Base-by-base conservation (phyloP, 441 rosid species). In the Populus hybrid region DNA sequence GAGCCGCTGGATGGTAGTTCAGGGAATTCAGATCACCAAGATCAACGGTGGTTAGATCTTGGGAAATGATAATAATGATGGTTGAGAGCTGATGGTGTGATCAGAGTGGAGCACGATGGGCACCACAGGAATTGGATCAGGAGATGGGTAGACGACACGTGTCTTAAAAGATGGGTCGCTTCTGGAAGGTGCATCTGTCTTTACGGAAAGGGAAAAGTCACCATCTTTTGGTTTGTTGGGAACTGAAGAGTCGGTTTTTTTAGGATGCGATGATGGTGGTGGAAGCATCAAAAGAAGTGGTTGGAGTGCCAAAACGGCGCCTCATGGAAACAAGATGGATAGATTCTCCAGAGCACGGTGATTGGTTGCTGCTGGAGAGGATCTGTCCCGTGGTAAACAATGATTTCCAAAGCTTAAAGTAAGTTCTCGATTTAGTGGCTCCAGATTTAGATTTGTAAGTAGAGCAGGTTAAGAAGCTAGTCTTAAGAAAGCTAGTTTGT, bases 21-120 rank as follows among this genome's bases (percentile, higher is more conserved):
- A 0, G 77, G 34, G 26, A 75, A 69, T 9, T 77, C 77, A 6
- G 83, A 81, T 53, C 67, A 85, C 67, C 78, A 83, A 73, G 86
- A 90, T 2, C 78, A 82, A 5, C 9, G 89, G 59, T 91, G 96
- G 98, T 86, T 92, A 6, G 98, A 93, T 76, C 93, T 89, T 2
- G 89, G 91, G 34, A 90, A 91, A 76, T 87, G 85, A 89, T 46
- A 46, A 89, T 46, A 46, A 40, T 10, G 50, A 40, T 14, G 72
- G 9, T 6, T 6, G 18, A 32, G 9, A 1, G 30, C 26, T 65
- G 8, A 30, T 66, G 9, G 57, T 28, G 26, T 10, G 24, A 28
- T 5, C 21, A 9, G 61, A 7, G 2, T 42, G 7, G 23, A 23
- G 53, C 53, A 46, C 46, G 53, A 46, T 40, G 46, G 14, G 46